phyloP scores from a whole-genome alignment of 495 filamentous ascomycete species.

The Podospora pseudopauciseta region DNA sequence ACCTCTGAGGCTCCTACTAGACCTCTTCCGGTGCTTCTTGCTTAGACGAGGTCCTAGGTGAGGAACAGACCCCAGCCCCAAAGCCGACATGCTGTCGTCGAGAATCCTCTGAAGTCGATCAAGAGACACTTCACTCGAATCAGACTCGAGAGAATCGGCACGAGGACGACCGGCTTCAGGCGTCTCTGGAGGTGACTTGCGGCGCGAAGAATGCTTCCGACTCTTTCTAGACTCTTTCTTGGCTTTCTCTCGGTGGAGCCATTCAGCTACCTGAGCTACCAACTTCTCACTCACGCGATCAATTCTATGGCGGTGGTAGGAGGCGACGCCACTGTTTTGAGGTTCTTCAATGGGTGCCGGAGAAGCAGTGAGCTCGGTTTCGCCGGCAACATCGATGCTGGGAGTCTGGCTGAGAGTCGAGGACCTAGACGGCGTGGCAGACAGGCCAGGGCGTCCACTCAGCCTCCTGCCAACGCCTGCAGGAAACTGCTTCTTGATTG shows the following conservation, averaged over 20 bases:
- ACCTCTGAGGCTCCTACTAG: constrained; percentile 36
- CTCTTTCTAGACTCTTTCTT: constrained; percentile 55
- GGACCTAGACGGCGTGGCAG: constrained; percentile 34
- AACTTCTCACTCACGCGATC: constrained; percentile 50
- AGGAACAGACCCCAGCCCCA: constrained; percentile 39
- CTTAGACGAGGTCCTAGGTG: constrained; percentile 33
- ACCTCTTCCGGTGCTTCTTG: constrained; percentile 31
- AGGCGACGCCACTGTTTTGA: constrained; percentile 17
- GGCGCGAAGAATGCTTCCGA: constrained; percentile 31
- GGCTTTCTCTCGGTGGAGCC: constrained; percentile 73
- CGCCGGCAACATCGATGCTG: constrained; percentile 11
- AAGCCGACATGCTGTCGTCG: constrained; percentile 52
- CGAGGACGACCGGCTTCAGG: constrained; percentile 25
- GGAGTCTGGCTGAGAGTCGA: constrained; percentile 39
- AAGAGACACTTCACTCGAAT: constrained; percentile 58
- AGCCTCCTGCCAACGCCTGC: constrained; percentile 40
- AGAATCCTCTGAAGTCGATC: constrained; percentile 69
- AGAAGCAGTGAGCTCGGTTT: constrained; percentile 13
- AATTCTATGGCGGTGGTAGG: constrained; percentile 35
- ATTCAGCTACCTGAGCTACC: constrained; percentile 68
- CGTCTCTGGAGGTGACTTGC: constrained; percentile 27
- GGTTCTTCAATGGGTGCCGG: constrained; percentile 33
- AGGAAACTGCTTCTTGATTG: constrained; percentile 43
- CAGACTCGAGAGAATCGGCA: constrained; percentile 48
- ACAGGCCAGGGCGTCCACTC: constrained; percentile 38